Conservation (phyloP, 345 rosid species). For the Eucalyptus erythrocorys region DNA sequence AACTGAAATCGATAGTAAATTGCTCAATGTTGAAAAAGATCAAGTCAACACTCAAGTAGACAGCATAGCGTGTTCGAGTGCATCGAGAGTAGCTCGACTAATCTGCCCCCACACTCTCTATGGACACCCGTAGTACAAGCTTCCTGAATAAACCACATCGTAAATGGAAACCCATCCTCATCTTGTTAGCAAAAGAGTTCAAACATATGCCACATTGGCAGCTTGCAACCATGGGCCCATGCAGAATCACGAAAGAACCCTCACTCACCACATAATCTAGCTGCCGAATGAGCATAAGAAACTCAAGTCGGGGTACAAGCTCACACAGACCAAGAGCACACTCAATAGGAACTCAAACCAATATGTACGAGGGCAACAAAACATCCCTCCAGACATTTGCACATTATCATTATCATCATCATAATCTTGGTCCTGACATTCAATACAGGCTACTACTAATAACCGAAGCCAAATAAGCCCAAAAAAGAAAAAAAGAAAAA, state of each 20-base stretch:
- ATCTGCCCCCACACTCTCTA: not conserved
- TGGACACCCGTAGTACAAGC: not conserved
- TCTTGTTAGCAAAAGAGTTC: not conserved
- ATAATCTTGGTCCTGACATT: not conserved
- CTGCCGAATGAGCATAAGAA: not conserved
- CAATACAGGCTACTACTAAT: rapidly evolving
- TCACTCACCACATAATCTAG: not conserved
- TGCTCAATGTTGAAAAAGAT: not conserved
- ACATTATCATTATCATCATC: not conserved
- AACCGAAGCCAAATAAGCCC: not conserved
- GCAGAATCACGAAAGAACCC: not conserved
- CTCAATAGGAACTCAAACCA: not conserved
- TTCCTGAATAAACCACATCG: not conserved
- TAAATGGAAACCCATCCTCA: not conserved
- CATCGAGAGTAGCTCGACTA: not conserved
- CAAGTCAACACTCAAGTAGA: not conserved
- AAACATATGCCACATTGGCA: not conserved
- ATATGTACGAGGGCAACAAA: not conserved
- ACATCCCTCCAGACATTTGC: not conserved
- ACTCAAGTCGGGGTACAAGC: not conserved
- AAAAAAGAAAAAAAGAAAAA: too few species aligned
- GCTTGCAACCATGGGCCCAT: not conserved
- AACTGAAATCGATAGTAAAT: not conserved
- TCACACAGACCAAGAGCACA: not conserved
- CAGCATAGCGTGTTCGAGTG: not conserved